Conservation (phyloP, 345 rosid species). For the Clausena lansium region DNA sequence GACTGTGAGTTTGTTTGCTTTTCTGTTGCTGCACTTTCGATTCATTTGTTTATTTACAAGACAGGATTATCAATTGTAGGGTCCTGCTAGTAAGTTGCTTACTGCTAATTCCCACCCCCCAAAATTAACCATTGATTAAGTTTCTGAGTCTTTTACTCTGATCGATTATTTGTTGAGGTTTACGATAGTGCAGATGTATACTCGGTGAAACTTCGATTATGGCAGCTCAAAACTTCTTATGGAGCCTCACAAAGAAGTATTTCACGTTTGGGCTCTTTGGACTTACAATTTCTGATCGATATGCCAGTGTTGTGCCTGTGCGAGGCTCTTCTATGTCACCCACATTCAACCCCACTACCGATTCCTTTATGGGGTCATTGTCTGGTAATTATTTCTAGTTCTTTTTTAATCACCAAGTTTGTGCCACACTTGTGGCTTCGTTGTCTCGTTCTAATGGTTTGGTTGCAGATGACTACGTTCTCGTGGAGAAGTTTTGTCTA, state of each 20-base stretch:
- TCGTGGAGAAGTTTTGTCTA: conserved; percentile 78
- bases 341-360: conserved; percentile 53
- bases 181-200: background rate
- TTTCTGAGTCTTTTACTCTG: no score
- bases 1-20: no score
- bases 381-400: conserved; percentile 17
- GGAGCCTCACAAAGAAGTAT: conserved; percentile 51
- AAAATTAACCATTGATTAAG: no score
- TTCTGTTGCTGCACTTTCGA: no score
- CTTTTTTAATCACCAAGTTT: background rate
- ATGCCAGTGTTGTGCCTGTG: conserved; percentile 53
- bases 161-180: no score
- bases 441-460: conserved; percentile 13
- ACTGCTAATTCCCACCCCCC: no score
- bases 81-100: no score
- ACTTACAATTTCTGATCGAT: conserved; percentile 65
- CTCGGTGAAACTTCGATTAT: conserved; percentile 29
- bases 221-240: conserved; percentile 43
- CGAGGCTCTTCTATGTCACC: conserved; percentile 84
- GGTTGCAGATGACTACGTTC: conserved; percentile 77
- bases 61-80: no score
- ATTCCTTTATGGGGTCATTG: conserved; percentile 28
- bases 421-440: conserved; percentile 2
- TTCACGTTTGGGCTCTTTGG: conserved; percentile 60
- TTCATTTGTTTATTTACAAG: no score